phyloP scores from a whole-genome alignment of 2,329 filamentous ascomycete species.

The Fusarium falciforme region DNA sequence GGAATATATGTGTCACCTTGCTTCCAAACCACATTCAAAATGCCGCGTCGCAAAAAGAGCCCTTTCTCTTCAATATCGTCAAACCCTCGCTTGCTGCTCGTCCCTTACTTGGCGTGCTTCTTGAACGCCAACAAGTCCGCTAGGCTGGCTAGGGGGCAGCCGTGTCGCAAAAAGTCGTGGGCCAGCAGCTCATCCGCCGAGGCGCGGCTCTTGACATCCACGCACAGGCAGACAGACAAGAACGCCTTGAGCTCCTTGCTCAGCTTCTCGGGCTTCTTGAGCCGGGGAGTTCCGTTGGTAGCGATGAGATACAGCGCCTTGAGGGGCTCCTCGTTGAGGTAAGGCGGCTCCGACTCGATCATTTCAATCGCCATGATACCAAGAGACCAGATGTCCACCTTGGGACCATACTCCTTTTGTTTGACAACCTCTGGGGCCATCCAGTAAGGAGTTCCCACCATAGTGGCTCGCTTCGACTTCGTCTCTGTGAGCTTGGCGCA shows the following conservation, averaged over 20 bases:
- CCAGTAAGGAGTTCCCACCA: slow-evolving; percentile 99
- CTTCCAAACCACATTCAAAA: slow-evolving; percentile 41
- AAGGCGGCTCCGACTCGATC: slow-evolving; percentile 98
- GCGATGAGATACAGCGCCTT: slow-evolving; percentile 98
- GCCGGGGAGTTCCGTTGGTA: slow-evolving; percentile 93
- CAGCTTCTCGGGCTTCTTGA: slow-evolving; percentile 98
- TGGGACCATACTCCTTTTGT: slow-evolving; percentile 98
- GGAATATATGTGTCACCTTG: slow-evolving; percentile 45
- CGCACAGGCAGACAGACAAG: slow-evolving; percentile 94
- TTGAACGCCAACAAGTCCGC: slow-evolving; percentile 91
- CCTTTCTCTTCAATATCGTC: slow-evolving; percentile 33
- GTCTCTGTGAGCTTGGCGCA: slow-evolving; percentile 98
- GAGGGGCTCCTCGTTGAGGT: slow-evolving; percentile 96
- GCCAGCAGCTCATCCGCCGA: slow-evolving; percentile 89
- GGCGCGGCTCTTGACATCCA: slow-evolving; percentile 94
- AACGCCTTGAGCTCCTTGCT: slow-evolving; percentile 98
- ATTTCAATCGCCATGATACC: slow-evolving; percentile 99
- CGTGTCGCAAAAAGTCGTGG: slow-evolving; percentile 94
- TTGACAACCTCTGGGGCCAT: slow-evolving; percentile 99
- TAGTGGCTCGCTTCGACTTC: slow-evolving; percentile 96
- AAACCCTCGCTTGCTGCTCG: neutral
- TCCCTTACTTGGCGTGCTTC: slow-evolving; percentile 72
- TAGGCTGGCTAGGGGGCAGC: slow-evolving; percentile 84
- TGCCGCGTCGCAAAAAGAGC: slow-evolving; percentile 32
- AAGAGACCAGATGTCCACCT: slow-evolving; percentile 98